Conservation (phyloP, 2,329 filamentous ascomycete genomes). For the Corynespora cassiicola region DNA sequence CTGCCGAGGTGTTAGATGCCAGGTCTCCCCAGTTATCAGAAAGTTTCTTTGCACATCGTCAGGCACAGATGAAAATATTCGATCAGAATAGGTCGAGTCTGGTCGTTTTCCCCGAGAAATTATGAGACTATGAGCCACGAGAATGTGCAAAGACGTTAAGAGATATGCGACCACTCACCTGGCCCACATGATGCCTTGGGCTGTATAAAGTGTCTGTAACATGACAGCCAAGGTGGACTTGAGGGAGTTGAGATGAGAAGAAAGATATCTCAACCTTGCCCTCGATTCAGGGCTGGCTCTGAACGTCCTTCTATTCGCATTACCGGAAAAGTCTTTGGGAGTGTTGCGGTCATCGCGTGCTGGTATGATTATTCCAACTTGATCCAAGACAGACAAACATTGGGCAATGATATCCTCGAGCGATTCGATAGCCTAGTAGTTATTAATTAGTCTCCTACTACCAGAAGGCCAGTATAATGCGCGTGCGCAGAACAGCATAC, state of each 20-base stretch:
- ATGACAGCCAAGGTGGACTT: constrained; percentile 45
- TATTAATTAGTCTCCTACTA: too few relatives aligned
- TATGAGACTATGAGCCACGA: too few relatives aligned
- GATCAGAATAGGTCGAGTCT: too few relatives aligned
- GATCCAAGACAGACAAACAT: constrained; percentile 31
- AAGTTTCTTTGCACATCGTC: too few relatives aligned
- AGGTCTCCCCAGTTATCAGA: too few relatives aligned
- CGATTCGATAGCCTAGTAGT: constrained; percentile 38
- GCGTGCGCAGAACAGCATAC: constrained; percentile 25
- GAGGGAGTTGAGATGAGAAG: constrained; percentile 42
- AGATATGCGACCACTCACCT: too few relatives aligned
- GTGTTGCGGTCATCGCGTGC: constrained; percentile 7
- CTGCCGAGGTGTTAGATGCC: too few relatives aligned
- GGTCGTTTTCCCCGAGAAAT: too few relatives aligned
- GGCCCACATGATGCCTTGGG: constrained; percentile 46
- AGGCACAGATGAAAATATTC: too few relatives aligned
- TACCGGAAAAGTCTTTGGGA: too few relatives aligned
- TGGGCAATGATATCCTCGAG: constrained; percentile 43
- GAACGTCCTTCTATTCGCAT: constrained; percentile 3
- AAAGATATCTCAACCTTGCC: constrained; percentile 38
- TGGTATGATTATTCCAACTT: constrained; percentile 33
- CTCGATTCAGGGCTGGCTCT: constrained; percentile 16
- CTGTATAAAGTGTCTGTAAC: constrained; percentile 45
- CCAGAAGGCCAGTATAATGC: neutral
- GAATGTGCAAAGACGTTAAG: too few relatives aligned